Percentiles rank a stretch among this genome's conserved stretches.
Evolutionary conservation across 768 basidiomycete genomes (phyloP).

Genomic region (Rhodotorula taiwanensis): DNA sequence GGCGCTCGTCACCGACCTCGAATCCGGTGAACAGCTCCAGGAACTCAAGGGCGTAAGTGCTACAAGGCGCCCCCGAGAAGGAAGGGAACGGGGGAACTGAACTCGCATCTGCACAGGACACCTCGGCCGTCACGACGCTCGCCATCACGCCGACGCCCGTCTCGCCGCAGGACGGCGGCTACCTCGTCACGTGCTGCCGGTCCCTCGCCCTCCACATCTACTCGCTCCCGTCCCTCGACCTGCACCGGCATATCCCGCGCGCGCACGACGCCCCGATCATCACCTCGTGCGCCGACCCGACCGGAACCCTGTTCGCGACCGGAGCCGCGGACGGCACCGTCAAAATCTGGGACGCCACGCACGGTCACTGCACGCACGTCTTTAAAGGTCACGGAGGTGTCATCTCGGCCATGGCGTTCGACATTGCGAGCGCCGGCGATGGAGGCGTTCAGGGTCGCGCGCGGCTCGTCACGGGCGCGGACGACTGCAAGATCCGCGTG

Average conservation of each 20-base stretch:
- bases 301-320: constrained; percentile 83
- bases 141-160: constrained; percentile 69
- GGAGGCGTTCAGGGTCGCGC: constrained; percentile 47
- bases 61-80: too few species aligned
- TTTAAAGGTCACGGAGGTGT: constrained; percentile 98
- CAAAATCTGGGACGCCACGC: constrained; percentile 87
- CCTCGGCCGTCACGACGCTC: constrained; percentile 73
- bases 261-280: constrained; percentile 94
- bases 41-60: constrained; percentile 71
- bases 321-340: constrained; percentile 94
- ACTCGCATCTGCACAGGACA: constrained; percentile 60
- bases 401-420: constrained; percentile 81
- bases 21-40: constrained; percentile 65
- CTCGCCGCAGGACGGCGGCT: constrained; percentile 43
- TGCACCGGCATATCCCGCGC: constrained; percentile 61
- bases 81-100: neutral
- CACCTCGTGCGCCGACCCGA: constrained; percentile 73
- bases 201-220: constrained; percentile 77
- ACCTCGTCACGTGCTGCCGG: constrained; percentile 72
- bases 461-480: constrained; percentile 81
- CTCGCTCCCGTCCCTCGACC: constrained; percentile 55
- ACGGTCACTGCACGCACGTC: constrained; percentile 84
- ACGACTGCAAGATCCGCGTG: constrained; percentile 84
- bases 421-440: constrained; percentile 55
- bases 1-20: constrained; percentile 72